These are phyloP conservation scores for Trametes elegans DNA, from an alignment of 768 basidiomycete genomes.

Conservation along the genomic window DNA sequence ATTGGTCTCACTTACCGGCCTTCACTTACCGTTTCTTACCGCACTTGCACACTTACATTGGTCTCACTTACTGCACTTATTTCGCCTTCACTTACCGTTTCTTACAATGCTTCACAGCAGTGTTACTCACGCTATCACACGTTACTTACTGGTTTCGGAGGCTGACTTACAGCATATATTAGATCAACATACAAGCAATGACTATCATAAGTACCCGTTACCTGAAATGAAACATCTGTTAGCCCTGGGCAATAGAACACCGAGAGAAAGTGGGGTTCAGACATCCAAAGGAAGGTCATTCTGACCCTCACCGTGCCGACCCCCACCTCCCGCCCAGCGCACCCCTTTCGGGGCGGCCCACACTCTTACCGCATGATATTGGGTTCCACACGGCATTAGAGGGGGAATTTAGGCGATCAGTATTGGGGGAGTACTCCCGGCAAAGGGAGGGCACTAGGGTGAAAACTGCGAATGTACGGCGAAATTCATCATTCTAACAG, in stretches of 20 bases:
- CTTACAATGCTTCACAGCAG: too few relatives aligned
- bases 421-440: conserved; percentile 69
- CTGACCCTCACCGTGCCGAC: conserved; percentile 66
- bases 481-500: conserved; percentile 42
- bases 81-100: background rate
- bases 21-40: too few relatives aligned
- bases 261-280: conserved; percentile 44
- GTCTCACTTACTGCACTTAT: background rate
- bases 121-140: too few relatives aligned
- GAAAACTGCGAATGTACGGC: conserved; percentile 86
- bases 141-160: too few relatives aligned
- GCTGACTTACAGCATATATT: too few relatives aligned
- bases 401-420: conserved; percentile 73
- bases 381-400: conserved; percentile 64
- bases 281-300: conserved; percentile 89
- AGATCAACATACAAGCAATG: too few relatives aligned
- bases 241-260: background rate
- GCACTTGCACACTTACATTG: too few relatives aligned
- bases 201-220: too few relatives aligned
- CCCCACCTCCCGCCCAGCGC: conserved; percentile 75
- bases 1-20: too few relatives aligned
- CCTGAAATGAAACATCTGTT: background rate
- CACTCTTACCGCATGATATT: conserved; percentile 51
- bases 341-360: conserved; percentile 63
- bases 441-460: conserved; percentile 63